Evolutionary conservation across 495 filamentous ascomycete species (phyloP).

Genomic region (Trichoderma reesei): DNA sequence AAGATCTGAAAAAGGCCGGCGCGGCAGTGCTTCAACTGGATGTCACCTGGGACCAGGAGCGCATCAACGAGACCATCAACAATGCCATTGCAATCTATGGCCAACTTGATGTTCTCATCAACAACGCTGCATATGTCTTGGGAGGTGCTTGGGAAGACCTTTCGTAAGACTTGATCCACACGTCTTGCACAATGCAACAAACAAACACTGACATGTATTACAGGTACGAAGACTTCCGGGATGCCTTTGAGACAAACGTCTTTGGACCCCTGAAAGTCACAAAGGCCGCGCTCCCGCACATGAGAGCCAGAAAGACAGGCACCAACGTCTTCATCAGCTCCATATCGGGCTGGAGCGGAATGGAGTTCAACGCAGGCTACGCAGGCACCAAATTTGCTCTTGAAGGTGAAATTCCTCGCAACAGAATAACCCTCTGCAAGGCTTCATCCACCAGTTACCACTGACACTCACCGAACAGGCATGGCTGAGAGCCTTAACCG

Average conservation of each 20-base stretch:
- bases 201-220: not conserved
- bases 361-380: slow-evolving; percentile 11
- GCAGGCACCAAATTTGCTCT: slow-evolving; percentile 13
- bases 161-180: not conserved
- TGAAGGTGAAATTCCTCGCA: not conserved
- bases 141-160: slow-evolving; percentile 7
- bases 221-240: slow-evolving; percentile 12
- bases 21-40: slow-evolving; percentile 31
- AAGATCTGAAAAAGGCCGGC: slow-evolving; percentile 11
- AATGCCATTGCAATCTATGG: slow-evolving; percentile 9
- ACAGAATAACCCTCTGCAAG: not conserved
- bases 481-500: slow-evolving; percentile 18
- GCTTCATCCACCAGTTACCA: too few relatives aligned
- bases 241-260: slow-evolving; percentile 14
- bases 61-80: slow-evolving; percentile 13
- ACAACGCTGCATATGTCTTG: slow-evolving; percentile 16
- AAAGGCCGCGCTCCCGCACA: slow-evolving; percentile 14
- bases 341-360: slow-evolving; percentile 11
- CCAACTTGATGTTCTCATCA: slow-evolving; percentile 20
- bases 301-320: slow-evolving; percentile 10
- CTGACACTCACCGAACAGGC: not conserved
- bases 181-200: not conserved
- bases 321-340: slow-evolving; percentile 15
- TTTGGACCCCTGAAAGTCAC: slow-evolving; percentile 14
- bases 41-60: slow-evolving; percentile 21